Evolutionary conservation across 192 early-diverging fungal species (phyloP), one percentile per base, ranked within the genome.

Genomic region (Backusella circina): DNA sequence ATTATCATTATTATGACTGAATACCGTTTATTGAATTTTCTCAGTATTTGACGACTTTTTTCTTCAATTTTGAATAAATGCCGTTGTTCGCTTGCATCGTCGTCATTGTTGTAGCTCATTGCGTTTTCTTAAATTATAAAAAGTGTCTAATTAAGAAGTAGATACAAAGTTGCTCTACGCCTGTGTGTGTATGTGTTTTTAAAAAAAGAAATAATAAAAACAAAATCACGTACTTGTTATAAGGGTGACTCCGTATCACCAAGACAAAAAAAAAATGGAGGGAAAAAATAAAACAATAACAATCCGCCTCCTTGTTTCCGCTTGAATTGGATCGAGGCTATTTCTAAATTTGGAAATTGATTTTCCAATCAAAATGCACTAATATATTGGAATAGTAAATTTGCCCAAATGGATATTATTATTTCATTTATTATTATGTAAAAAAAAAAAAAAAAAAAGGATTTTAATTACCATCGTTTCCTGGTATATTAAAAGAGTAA

Each of bases 11-110:
- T 7, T 21, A 51, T 21, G 51, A 28, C n/a, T n/a, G 13, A 28
- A 23, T 61, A 61, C 54, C 54, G 26, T 61, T 61, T 61, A 28
- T 61, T 61, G 54, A 61, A 61, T 61, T 61, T 61, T 61, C 54
- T 61, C 28, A 61, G 26, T 61, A 61, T 28, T 13, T 61, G 23
- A 12, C 54, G 54, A 28, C 26, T 61, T 61, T 61, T 61, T 61
- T 61, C 54, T 26, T 61, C 54, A 26, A 61, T 61, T 12, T 61
- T 61, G 23, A 61, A 61, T 61, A 61, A 61, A 61, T 61, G 54
- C 0, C 21, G 54, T 3, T 61, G 54, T 13, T 61, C 54, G 26
- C 26, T 61, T 8, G 23, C 26, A 28, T 28, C 54, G 12, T 61
- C 23, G 12, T 3, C 23, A 3, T 5, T 61, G 54, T 13, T 61